phyloP scores from a whole-genome alignment of 768 basidiomycete species.

The Rhizopogon vinicolor region DNA sequence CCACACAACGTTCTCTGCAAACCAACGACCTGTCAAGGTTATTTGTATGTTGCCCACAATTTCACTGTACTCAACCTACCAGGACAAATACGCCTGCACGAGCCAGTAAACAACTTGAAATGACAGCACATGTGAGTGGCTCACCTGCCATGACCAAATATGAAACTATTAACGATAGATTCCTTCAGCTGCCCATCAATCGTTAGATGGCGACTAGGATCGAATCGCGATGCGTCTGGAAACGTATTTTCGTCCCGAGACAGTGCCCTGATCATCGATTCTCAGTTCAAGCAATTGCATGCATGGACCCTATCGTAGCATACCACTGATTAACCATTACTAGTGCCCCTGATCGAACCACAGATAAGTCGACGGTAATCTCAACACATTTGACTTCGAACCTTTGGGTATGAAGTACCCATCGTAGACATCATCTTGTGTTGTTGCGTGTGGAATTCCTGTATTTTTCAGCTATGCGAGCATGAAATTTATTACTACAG shows the following conservation, averaged over 20 bases:
- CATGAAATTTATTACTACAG: background rate
- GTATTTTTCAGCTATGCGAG: background rate
- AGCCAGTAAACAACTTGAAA: background rate
- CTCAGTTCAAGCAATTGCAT: background rate
- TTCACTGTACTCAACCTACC: background rate
- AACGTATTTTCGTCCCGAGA: background rate
- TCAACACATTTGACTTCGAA: conserved; percentile 16
- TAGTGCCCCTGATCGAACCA: background rate
- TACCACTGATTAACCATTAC: background rate
- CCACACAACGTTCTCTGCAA: background rate
- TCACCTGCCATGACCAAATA: background rate
- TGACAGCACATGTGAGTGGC: background rate
- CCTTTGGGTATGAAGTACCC: conserved; percentile 48
- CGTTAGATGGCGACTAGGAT: background rate
- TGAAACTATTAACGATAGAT: background rate
- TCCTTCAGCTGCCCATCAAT: background rate
- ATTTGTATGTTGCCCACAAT: background rate
- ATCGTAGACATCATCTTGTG: conserved; percentile 33
- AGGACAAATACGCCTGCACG: background rate
- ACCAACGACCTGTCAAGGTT: background rate
- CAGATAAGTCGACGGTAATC: background rate
- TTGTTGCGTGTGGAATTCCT: conserved; percentile 20
- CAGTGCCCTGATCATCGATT: background rate
- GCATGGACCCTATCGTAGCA: background rate
- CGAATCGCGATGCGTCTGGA: background rate